phyloP scores from a whole-genome alignment of 441 rosid species.

The Corymbia calophylla region DNA sequence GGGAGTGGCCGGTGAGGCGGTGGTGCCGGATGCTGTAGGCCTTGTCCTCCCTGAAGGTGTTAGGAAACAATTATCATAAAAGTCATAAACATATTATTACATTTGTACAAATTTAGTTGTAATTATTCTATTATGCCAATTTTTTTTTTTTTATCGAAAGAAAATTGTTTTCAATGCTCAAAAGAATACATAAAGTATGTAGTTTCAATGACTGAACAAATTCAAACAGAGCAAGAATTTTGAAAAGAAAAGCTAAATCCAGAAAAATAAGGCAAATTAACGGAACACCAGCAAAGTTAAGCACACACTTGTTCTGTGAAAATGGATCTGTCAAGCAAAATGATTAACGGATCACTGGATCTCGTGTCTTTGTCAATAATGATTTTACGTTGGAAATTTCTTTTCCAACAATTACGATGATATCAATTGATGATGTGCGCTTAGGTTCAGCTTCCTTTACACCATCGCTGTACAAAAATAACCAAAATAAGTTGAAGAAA shows the following conservation, averaged over 20 bases:
- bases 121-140: too few species aligned
- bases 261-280: background rate
- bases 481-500: background rate
- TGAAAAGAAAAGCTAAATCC: rapidly evolving
- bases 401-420: background rate
- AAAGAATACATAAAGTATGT: too few species aligned
- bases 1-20: too few species aligned
- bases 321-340: background rate
- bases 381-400: rapidly evolving
- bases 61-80: too few species aligned
- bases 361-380: rapidly evolving
- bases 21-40: too few species aligned
- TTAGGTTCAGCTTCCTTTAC: background rate
- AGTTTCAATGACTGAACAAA: background rate
- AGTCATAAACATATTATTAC: too few species aligned
- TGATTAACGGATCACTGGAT: background rate
- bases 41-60: too few species aligned
- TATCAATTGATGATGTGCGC: rapidly evolving
- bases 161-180: too few species aligned
- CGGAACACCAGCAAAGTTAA: rapidly evolving
- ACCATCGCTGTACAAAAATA: rapidly evolving
- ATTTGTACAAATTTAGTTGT: too few species aligned
- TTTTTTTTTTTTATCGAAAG: too few species aligned
- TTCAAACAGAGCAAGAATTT: background rate
- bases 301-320: background rate